These are phyloP conservation scores for Lanmaoa rubissima DNA, from an alignment of 768 basidiomycete genomes.

Conservation along the genomic window DNA sequence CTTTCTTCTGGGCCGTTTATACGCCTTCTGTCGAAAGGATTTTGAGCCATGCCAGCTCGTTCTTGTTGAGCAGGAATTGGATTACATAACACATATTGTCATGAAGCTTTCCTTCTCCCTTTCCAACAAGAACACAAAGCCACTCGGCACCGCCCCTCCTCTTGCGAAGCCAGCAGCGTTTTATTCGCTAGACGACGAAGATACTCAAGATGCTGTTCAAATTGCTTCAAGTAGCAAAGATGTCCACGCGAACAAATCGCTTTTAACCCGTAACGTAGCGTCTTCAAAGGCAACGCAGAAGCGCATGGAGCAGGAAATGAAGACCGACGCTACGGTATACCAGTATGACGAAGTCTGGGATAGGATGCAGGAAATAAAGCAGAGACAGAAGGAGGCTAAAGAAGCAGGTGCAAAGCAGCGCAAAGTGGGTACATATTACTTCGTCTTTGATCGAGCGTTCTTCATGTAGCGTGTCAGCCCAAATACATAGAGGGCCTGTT, in stretches of 20 bases:
- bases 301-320: constrained; percentile 75
- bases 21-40: constrained; percentile 77
- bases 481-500: constrained; percentile 89
- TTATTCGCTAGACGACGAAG: constrained; percentile 63
- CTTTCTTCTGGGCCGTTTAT: constrained; percentile 91
- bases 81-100: constrained; percentile 23
- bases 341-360: constrained; percentile 98
- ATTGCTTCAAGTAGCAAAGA: constrained; percentile 42
- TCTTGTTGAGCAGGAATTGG: not conserved
- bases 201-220: constrained; percentile 47
- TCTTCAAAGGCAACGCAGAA: constrained; percentile 66
- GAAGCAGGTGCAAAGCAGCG: constrained; percentile 73
- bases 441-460: not conserved
- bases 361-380: constrained; percentile 86
- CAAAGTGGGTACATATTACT: constrained; percentile 52
- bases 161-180: constrained; percentile 64
- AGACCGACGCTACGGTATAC: constrained; percentile 79
- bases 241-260: constrained; percentile 49
- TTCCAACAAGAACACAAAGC: constrained; percentile 47
- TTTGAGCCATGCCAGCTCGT: constrained; percentile 43
- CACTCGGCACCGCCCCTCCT: constrained; percentile 50
- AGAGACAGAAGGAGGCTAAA: constrained; percentile 68
- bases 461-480: constrained; percentile 50
- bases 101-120: constrained; percentile 95
- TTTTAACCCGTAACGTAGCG: constrained; percentile 55